Percentiles rank a stretch among this genome's conserved stretches.
These are phyloP conservation scores for Helichrysum umbraculigerum DNA, from an alignment of 129 eudicot species.

Conservation along the genomic window DNA sequence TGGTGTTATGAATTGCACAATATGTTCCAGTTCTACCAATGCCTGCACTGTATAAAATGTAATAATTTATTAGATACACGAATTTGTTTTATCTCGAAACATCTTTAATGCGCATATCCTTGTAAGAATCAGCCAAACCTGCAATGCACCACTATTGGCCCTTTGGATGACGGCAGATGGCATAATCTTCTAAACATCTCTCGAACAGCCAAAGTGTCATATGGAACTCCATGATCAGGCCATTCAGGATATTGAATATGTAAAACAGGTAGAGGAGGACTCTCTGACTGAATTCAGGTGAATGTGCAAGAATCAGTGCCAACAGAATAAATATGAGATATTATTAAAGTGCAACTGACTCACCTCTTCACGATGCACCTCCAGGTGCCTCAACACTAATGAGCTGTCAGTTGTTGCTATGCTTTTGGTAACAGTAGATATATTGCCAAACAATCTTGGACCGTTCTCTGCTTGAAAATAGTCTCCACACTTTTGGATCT, in stretches of 20 bases:
- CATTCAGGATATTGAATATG: conserved; percentile 94
- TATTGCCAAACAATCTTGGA: conserved; percentile 82
- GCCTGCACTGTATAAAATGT: conserved; percentile 74
- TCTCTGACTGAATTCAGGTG: conserved; percentile 57
- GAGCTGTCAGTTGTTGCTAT: conserved; percentile 59
- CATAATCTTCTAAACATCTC: conserved; percentile 70
- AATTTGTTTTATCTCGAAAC: neutral
- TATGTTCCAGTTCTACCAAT: conserved; percentile 98
- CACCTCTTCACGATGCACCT: conserved; percentile 86
- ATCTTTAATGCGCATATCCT: conserved; percentile 18
- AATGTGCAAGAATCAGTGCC: conserved; percentile 2
- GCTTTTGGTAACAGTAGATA: conserved; percentile 56
- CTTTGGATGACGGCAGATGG: conserved; percentile 59
- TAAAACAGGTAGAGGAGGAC: conserved; percentile 69
- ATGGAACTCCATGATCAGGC: conserved; percentile 99
- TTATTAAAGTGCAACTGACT: conserved; percentile 4
- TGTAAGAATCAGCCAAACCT: conserved; percentile 47
- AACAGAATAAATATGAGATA: neutral
- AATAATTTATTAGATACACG: conserved; percentile 25
- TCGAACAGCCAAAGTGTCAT: conserved; percentile 76
- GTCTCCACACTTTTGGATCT: conserved; percentile 90
- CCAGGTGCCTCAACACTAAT: conserved; percentile 68
- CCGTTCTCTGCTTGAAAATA: conserved; percentile 95
- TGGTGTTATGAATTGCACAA: conserved; percentile 78
- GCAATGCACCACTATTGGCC: conserved; percentile 98